Evolutionary conservation across 164 flowering plant genomes (phyloP), one percentile per base, ranked within the genome.

Genomic region (Magnolia kwangsiensis): DNA sequence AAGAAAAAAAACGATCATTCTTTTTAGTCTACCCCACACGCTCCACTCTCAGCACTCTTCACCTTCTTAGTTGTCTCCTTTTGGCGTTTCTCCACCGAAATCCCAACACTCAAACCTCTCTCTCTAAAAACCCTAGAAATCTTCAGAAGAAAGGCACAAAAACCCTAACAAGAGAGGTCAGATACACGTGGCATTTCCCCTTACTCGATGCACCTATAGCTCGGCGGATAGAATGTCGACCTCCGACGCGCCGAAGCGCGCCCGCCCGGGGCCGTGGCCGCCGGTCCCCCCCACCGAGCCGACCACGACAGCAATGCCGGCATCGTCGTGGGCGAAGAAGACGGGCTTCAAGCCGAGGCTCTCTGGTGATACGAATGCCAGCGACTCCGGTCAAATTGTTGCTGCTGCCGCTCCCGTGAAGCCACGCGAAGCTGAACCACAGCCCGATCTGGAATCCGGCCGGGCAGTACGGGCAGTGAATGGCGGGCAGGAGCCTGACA

Each of bases 351-450:
- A 86, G 11, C 89, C 96, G 18, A 91, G 87, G 79, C 88, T 94
- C 79, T 96, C 99, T 27, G 99, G 99, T 1, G 99, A 96, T 87
- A 82, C 95, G 66, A 89, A 86, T 83, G 91, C 87, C 69, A 79
- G 83, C 51, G 87, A 90, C 66, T 92, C 97, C 31, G 96, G 93
- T 18, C 94, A 84, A 79, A 84, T 90, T 67, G 63, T 78, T 0
- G 71, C 78, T 3, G 71, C 78, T 2, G 75, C 80, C 13, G 50
- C 75, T 82, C 88, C n/a, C 83, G 69, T 68, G 85, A 85, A 64
- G 73, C 75, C 1, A 8, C 79, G 78, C 21, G 29, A 75, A 50
- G 8, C 63, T 19, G 77, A 31, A 59, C 50, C 37, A 19, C 87
- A 78, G 64, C 76, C 76, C 68, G 97, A 93, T 88, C 90, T 89